Base-by-base conservation (phyloP, 345 rosid genomes). In the Salix dunnii region DNA sequence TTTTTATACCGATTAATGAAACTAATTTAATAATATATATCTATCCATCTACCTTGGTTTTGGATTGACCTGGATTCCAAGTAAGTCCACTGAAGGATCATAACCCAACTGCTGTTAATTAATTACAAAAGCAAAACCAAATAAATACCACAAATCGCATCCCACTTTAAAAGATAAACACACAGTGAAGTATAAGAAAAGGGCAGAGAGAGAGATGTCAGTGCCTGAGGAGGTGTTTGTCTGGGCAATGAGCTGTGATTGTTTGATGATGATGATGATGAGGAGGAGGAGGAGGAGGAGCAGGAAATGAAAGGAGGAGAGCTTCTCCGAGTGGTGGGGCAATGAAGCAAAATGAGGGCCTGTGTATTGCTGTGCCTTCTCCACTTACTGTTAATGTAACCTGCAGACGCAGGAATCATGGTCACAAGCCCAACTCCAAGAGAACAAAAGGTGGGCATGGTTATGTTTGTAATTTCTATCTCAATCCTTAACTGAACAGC, bases 31-130 rank as follows among this genome's bases (percentile, higher is more conserved):
- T 53, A 42, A 25, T 10, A 64, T 31, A 46, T 35, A 71, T 21
- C 21, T 28, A 20, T 12, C 17, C 63, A 25, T 62, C 49, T 46
- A 91, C 96, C 91, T 89, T 62, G 90, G 88, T 68, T 87, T 87
- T 48, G 80, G 79, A 77, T 91, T 93, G 53, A 82, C 89, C 70
- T 89, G 90, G 67, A 88, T 87, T 51, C 90, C 89, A 58, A 92
- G 85, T 21, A 94, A 74, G 83, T 88, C 94, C 78, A 88, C 96
- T 23, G 97, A 90, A 83, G 94, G 92, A 85, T 92, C 97, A 82
- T 90, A 91, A 76, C 94, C 93, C 82, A 86, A 43, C 88, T 90
- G 84, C 67, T 33, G 20, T 67, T 51, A 18, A 51, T 20, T 51
- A 51, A 74, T 71, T 61, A 70, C 81, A 80, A 72, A 77, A 43